These are phyloP conservation scores for Torrubiellomyces zombiae DNA, from an alignment of 2,329 filamentous ascomycete species.

Conservation along the genomic window DNA sequence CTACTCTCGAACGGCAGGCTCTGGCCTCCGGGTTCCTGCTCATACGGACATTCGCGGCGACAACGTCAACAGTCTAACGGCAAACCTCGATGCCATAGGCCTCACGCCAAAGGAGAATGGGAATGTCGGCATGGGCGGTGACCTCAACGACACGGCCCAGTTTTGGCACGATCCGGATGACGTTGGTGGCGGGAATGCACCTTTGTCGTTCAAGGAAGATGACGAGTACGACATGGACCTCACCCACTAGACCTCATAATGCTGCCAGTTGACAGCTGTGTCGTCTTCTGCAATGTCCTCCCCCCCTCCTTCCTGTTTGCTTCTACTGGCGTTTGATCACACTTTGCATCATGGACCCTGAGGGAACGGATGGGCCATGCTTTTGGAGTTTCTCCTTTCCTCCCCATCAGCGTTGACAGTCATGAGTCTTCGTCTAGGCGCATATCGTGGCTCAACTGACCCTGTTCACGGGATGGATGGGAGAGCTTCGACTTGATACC, in stretches of 20 bases:
- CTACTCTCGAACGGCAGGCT: constrained; percentile 72
- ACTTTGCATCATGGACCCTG: neutral
- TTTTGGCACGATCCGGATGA: constrained; percentile 57
- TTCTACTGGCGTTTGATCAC: constrained; percentile 6
- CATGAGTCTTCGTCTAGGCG: too few species aligned
- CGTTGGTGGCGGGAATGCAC: constrained; percentile 49
- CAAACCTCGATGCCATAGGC: constrained; percentile 18
- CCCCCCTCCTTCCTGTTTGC: constrained; percentile 3
- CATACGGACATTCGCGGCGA: constrained; percentile 88
- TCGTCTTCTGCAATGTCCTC: constrained; percentile 3
- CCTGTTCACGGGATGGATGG: too few species aligned
- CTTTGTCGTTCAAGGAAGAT: constrained; percentile 77
- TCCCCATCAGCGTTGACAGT: constrained; percentile 3
- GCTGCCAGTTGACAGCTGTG: too few species aligned
- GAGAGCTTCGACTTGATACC: too few species aligned
- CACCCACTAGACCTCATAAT: constrained; percentile 15
- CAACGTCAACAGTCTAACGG: constrained; percentile 34
- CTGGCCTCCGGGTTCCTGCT: constrained; percentile 76
- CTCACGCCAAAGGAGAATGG: constrained; percentile 24
- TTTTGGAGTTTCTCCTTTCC: constrained; percentile 2
- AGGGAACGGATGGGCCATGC: constrained; percentile 1
- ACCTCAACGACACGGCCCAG: constrained; percentile 33
- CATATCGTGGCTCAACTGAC: too few species aligned
- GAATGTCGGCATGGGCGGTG: constrained; percentile 20
- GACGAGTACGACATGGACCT: constrained; percentile 83